Base-by-base conservation (phyloP, 768 basidiomycete species). In the Leccinum sublutescens region DNA sequence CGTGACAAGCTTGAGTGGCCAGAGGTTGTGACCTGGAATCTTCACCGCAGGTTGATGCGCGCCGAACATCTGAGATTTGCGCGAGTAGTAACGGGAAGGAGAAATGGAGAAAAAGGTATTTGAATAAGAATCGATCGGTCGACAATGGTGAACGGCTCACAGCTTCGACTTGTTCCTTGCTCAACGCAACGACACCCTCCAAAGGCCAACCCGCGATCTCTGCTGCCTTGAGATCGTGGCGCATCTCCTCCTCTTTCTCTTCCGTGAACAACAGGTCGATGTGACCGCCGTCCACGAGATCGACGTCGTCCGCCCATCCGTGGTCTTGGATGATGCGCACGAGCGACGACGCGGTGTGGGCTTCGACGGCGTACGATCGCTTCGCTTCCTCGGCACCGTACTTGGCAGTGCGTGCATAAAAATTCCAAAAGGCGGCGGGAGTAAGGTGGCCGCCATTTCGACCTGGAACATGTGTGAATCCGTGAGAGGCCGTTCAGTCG, bases 1-100 rank as follows among this genome's bases (percentile, higher is more conserved):
- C 1, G 88, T 85, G 54, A 91, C 89, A n/a, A 92, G 78, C 66
- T 94, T 95, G 66, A 86, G 80, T 0, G 89, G 90, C 85, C 86
- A 93, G 27, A 93, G 72, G 62, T 91, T 94, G 67, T 85, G 72
- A 0, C 80, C 86, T 1, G 79, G 81, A 21, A 74, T 72, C 50
- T 76, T 76, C 34, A 85, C 74, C 1, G 74, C 88, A 0, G 88
- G 81, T 68, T 82, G 82, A 5, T 73, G 70, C 1, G 82, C 73
- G 40, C 73, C 74, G 43, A 65, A 74, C 2, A 58, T 66, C 72
- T 75, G 48, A 19, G 27, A n/a, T 36, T 2, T 8, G 38, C 3
- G 2, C 47, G 21, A 23, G 11, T 48, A 14, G 19, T 23, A 5
- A 23, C 9, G 47, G 12, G 47, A 48, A 23, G 47, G 21, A 48